Evolutionary conservation across 192 early-diverging fungal species (phyloP), one percentile per base, ranked within the genome.

Genomic region (Rhizophagus prolifer): DNA sequence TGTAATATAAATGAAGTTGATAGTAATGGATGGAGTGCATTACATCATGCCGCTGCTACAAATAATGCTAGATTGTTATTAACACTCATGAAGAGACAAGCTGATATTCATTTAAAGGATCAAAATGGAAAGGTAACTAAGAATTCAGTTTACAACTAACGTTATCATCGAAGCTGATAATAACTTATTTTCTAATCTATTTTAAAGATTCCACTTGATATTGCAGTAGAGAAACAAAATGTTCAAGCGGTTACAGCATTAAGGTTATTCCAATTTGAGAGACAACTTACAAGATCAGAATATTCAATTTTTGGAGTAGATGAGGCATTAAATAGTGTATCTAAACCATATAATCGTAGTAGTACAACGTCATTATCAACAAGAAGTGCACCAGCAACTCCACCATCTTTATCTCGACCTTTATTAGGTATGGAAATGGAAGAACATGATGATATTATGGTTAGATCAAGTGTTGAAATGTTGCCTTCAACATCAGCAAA

Each of bases 11-110:
- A 95, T 71, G 75, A 84, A 66, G 31, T 85, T 60, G 87, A 93
- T 80, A 79, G 80, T 72, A 72, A 90, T 10, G 93, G 92, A 41
- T 86, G 92, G 85, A 88, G 91, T 14, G 84, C 86, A 9, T 67
- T 96, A 58, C 94, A 95, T 75, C 87, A 89, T 72, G 95, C 95
- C 0, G 88, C 90, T 66, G 86, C 89, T 23, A 85, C 84, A n/a
- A 92, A 92, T 65, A 91, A 92, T 77, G 85, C 88, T 19, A 83
- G 89, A 36, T 82, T 91, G 9, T 88, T 95, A 13, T 84, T 90
- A 62, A 88, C 85, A 5, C 72, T 96, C 62, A 80, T 96, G 10
- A 91, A 90, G 75, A 88, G 90, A 67, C 89, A 90, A 71, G 92
- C 93, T 63, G 90, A 91, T 47, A 89, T 86, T 62, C 92, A 93